Base-by-base conservation (phyloP, 148 eudicot genomes). In the Drosera capensis region DNA sequence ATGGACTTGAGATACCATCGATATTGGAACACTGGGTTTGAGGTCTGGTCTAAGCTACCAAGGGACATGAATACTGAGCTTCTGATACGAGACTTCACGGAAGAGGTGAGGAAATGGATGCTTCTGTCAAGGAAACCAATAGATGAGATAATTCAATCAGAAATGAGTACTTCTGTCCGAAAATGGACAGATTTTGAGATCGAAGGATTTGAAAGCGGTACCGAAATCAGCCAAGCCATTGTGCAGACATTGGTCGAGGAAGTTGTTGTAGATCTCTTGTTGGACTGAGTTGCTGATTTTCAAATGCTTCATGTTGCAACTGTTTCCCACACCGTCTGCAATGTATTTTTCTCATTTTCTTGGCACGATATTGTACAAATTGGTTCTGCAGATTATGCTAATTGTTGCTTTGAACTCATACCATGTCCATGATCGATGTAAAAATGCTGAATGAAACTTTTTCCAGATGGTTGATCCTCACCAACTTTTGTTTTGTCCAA, bases 141-240 rank as follows among this genome's bases (percentile, higher is more conserved):
- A 5, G 95, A 90, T 30, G 80, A 78, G 62, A 51, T 81, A 39
- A 68, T 81, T 12, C 80, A 76, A 38, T 50, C 40, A 55, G 99
- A 85, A 38, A 85, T 81, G 99, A 74, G 85, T 50, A 58, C 38
- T 52, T 73, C 72, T 2, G 40, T 68, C 43, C 74, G 76, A 23
- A 76, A 77, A 63, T 81, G 95, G 94, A 74, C 74, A 0, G 68
- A 76, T 39, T 81, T 76, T 38, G 86, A 85, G 40, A 58, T 46
- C 5, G 99, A 90, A 68, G 69, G 23, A 7, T 78, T 67, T 31
- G 94, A 81, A 56, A 39, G 56, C 4, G 88, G 82, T 37, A 56
- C 73, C 23, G 73, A 65, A 52, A 62, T 90, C 8, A 68, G 62
- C 18, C 26, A 51, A 44, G 62, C 67, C 14, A 54, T 90, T 45